These are phyloP conservation scores for Cornus kousa DNA, from an alignment of 148 eudicot genomes.

Conservation along the genomic window DNA sequence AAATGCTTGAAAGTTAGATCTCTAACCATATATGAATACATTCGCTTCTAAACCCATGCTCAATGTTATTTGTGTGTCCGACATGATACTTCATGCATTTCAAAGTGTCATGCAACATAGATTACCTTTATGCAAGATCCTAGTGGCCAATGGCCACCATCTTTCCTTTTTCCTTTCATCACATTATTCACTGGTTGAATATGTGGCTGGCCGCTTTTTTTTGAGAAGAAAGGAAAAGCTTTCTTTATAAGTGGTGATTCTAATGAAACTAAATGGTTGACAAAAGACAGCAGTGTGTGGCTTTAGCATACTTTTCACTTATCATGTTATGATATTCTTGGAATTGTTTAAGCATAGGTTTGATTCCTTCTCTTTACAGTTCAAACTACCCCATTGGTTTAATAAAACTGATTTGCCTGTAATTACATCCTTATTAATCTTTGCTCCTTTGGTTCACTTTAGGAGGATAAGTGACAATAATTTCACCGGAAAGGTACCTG, in stretches of 20 bases:
- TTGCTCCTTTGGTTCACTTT: conserved; percentile 9
- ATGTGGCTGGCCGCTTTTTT: background rate
- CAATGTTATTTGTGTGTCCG: no score
- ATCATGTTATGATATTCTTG: background rate
- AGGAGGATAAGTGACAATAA: conserved; percentile 61
- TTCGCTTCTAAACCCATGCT: no score
- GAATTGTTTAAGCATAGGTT: background rate
- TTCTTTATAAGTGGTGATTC: background rate
- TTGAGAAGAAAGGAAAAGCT: background rate
- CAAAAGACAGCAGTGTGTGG: background rate
- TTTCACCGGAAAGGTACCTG: conserved; percentile 52
- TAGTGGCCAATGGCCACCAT: no score
- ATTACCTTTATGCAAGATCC: no score
- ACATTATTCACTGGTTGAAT: background rate
- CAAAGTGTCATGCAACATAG: no score
- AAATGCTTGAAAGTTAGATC: no score
- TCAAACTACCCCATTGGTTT: background rate
- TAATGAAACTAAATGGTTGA: background rate
- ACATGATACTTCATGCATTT: no score
- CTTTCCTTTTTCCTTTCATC: no score
- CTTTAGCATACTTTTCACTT: background rate
- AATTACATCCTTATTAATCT: conserved; percentile 9
- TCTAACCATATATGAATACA: no score
- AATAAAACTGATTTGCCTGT: background rate
- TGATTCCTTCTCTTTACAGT: background rate